Conservation (phyloP, 2,329 filamentous ascomycete genomes). For the Mollisia scopiformis region DNA sequence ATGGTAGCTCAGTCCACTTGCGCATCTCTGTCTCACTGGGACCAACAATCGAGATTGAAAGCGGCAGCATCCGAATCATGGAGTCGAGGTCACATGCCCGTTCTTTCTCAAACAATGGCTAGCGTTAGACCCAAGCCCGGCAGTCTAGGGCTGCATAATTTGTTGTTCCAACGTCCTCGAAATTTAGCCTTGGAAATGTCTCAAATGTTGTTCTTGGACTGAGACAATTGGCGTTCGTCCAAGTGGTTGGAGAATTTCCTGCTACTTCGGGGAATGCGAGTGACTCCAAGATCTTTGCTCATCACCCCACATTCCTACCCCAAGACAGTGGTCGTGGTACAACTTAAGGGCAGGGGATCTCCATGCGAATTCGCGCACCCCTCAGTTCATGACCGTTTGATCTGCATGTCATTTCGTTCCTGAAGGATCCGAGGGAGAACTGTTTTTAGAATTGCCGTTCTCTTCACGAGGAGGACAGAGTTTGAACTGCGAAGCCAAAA, state of each 20-base stretch:
- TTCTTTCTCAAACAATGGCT: neutral
- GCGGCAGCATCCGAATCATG: neutral
- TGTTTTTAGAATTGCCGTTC: neutral
- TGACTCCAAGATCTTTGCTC: neutral
- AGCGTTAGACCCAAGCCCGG: neutral
- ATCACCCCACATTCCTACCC: neutral
- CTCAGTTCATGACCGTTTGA: neutral
- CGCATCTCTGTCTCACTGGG: neutral
- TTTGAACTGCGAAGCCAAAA: neutral
- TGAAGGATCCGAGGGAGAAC: neutral
- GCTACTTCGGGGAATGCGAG: neutral
- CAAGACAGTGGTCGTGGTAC: neutral
- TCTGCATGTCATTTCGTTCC: neutral
- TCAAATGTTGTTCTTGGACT: neutral
- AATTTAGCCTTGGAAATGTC: neutral
- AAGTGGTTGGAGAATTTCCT: neutral
- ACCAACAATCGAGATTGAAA: neutral
- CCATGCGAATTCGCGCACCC: neutral
- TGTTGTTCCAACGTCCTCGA: neutral
- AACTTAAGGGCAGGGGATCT: neutral
- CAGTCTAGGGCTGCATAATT: neutral
- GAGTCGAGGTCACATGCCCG: neutral
- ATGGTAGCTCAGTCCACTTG: neutral
- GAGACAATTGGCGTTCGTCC: neutral
- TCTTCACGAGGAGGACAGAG: too few species aligned